A percentile compares a stretch with the other conserved stretches of the same genome.
These are phyloP conservation scores for Ustilago shanxiensis DNA, from an alignment of 1,284 basidiomycete genomes.

Conservation along the genomic window DNA sequence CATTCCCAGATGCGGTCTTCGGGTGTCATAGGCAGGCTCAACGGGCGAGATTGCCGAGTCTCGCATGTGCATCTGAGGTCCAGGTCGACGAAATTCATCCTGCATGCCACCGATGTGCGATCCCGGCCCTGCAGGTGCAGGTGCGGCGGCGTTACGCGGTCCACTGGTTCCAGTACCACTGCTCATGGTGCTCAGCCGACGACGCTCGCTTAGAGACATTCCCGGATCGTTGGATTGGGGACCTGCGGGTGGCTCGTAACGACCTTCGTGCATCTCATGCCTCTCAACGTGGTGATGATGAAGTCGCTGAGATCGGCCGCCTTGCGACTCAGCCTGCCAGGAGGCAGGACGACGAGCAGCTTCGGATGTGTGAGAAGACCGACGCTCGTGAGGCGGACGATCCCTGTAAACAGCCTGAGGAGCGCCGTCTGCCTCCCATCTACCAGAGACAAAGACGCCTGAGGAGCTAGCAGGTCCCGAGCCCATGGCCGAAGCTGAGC, in stretches of 20 bases:
- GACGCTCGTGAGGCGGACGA: constrained; percentile 12
- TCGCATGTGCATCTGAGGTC: constrained; percentile 16
- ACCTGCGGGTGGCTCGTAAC: constrained; percentile 18
- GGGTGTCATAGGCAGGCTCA: constrained; percentile 27
- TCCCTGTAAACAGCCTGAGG: constrained; percentile 12
- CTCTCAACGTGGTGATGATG: constrained; percentile 15
- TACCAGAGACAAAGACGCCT: constrained; percentile 17
- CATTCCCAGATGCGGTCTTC: constrained; percentile 21
- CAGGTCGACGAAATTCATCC: constrained; percentile 42
- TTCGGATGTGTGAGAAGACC: constrained; percentile 25
- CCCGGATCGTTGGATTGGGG: constrained; percentile 7
- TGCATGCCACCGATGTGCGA: constrained; percentile 13
- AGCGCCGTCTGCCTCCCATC: constrained; percentile 24
- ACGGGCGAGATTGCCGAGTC: constrained; percentile 30
- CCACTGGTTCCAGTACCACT: constrained; percentile 14
- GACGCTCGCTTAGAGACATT: constrained; percentile 15
- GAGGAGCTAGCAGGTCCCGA: not conserved
- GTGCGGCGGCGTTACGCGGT: not conserved
- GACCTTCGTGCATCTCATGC: constrained; percentile 8
- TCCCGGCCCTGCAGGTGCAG: constrained; percentile 3
- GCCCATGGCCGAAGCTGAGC: constrained; percentile 4
- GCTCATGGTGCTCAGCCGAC: constrained; percentile 21
- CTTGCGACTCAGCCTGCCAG: constrained; percentile 28
- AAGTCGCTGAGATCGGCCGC: constrained; percentile 4
- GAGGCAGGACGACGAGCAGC: constrained; percentile 18